Conservation (phyloP, 1,284 basidiomycete species). For the Xerocomus cyaneibrunnescens region DNA sequence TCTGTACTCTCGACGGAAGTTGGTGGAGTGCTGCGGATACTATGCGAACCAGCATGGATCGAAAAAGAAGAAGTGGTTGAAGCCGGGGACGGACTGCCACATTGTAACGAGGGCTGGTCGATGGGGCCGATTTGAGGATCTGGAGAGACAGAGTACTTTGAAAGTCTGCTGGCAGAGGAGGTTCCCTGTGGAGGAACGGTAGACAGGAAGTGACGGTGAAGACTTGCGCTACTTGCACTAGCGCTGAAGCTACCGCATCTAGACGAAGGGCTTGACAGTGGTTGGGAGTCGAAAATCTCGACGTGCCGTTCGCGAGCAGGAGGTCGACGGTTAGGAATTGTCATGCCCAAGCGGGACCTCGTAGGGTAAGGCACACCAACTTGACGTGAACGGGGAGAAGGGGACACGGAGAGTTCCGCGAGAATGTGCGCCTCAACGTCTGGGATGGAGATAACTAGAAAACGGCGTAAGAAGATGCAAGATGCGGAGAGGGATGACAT, state of each 20-base stretch:
- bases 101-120: constrained; percentile 32
- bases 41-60: constrained; percentile 39
- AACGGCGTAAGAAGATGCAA: constrained; percentile 11
- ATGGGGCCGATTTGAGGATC: constrained; percentile 22
- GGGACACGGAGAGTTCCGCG: constrained; percentile 61
- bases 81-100: constrained; percentile 28
- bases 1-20: constrained; percentile 50
- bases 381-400: constrained; percentile 65
- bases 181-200: constrained; percentile 5
- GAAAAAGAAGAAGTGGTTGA: constrained; percentile 52
- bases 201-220: constrained; percentile 22
- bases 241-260: constrained; percentile 44
- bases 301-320: constrained; percentile 56
- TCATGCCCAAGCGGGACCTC: constrained; percentile 54
- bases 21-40: constrained; percentile 54
- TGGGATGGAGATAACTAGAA: constrained; percentile 71
- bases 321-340: constrained; percentile 53
- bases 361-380: constrained; percentile 64
- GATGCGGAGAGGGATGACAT: constrained; percentile 21
- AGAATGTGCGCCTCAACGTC: constrained; percentile 71
- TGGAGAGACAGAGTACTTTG: constrained; percentile 4
- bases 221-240: constrained; percentile 38
- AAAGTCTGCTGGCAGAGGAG: constrained; percentile 1
- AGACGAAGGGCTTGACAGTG: constrained; percentile 58
- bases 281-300: constrained; percentile 77